Evolutionary conservation across 2,329 filamentous ascomycete genomes (phyloP).

Genomic region (Xylaria sp.): DNA sequence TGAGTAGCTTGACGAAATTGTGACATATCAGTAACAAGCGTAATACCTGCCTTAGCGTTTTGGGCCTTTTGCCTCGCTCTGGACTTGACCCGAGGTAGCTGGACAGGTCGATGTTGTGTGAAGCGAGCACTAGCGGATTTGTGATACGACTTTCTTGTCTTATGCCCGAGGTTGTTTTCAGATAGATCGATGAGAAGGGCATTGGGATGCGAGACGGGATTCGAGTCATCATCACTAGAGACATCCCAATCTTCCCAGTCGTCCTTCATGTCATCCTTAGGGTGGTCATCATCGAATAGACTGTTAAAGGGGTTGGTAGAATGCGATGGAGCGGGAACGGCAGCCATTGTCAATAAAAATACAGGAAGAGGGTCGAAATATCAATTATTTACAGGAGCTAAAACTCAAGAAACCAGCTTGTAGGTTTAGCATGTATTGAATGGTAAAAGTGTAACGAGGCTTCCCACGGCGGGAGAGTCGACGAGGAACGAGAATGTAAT

Average conservation of each 20-base stretch:
- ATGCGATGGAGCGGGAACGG: conserved; percentile 34
- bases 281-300: conserved; percentile 30
- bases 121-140: conserved; percentile 37
- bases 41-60: conserved; percentile 72
- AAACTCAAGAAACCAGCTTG: conserved; percentile 48
- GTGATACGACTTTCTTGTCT: conserved; percentile 34
- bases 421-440: conserved; percentile 34
- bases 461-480: background rate
- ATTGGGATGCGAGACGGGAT: conserved; percentile 32
- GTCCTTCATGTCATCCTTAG: conserved; percentile 43
- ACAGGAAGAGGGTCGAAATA: conserved; percentile 21
- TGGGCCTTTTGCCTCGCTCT: conserved; percentile 70
- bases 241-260: conserved; percentile 52
- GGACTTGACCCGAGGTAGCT: conserved; percentile 65
- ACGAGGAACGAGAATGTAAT: conserved; percentile 20
- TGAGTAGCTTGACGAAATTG: conserved; percentile 59
- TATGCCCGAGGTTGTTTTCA: conserved; percentile 33
- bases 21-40: conserved; percentile 76
- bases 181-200: conserved; percentile 44
- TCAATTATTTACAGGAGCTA: conserved; percentile 36
- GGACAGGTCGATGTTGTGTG: conserved; percentile 49
- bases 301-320: conserved; percentile 41
- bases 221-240: conserved; percentile 43
- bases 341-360: conserved; percentile 41
- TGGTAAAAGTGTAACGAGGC: conserved; percentile 3